A percentile compares a stretch with the other conserved stretches of the same genome.
Conservation (phyloP, 1,284 basidiomycete genomes). For the Ustilago esculenta region DNA sequence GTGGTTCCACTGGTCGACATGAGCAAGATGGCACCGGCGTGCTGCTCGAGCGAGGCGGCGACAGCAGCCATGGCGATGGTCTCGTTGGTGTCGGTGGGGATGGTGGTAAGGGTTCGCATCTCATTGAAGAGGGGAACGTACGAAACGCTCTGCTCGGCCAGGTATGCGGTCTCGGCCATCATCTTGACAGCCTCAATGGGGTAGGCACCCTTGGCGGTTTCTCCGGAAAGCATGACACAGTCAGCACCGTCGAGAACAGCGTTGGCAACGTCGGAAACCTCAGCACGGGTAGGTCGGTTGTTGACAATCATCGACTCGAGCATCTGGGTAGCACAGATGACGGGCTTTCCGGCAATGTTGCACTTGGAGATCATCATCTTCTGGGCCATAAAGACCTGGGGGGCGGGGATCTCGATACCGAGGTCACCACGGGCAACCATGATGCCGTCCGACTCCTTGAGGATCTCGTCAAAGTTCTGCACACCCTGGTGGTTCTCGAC, state of each 20-base stretch:
- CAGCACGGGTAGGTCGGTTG: conserved; percentile 67
- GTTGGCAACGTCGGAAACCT: conserved; percentile 67
- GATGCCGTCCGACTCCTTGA: conserved; percentile 66
- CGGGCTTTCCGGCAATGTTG: conserved; percentile 75
- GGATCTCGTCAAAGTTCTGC: conserved; percentile 67
- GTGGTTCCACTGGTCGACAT: conserved; percentile 93
- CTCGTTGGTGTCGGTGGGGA: conserved; percentile 65
- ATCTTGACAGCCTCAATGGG: conserved; percentile 69
- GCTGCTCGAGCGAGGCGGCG: conserved; percentile 64
- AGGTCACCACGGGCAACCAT: conserved; percentile 67
- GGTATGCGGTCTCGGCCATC: conserved; percentile 67
- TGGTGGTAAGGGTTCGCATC: conserved; percentile 70
- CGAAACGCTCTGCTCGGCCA: conserved; percentile 65
- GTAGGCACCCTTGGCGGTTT: conserved; percentile 67
- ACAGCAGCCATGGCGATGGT: conserved; percentile 66
- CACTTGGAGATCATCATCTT: conserved; percentile 68
- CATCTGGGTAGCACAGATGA: conserved; percentile 99
- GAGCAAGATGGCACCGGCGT: conserved; percentile 77
- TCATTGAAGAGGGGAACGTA: conserved; percentile 66
- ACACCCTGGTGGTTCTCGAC: conserved; percentile 68
- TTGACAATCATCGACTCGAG: conserved; percentile 78
- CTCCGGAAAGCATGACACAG: conserved; percentile 67
- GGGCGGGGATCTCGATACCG: conserved; percentile 72
- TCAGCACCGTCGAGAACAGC: conserved; percentile 67
- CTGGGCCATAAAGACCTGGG: conserved; percentile 67